Conservation (phyloP, 495 filamentous ascomycete genomes). For the Apiosordaria backusii region DNA sequence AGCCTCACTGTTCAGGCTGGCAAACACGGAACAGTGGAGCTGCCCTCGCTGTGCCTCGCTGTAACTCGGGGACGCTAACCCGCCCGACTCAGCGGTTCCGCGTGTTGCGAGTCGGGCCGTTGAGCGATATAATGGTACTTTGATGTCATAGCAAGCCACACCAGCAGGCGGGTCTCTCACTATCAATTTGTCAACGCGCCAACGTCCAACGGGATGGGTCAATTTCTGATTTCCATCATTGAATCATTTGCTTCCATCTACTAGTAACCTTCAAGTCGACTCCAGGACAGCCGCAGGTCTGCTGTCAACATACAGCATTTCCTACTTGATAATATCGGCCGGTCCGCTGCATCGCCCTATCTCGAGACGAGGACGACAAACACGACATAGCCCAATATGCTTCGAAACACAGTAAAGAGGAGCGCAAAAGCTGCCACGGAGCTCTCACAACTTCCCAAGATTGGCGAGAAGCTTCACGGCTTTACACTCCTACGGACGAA, state of each 20-base stretch:
- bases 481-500: slow-evolving; percentile 87
- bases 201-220: neutral
- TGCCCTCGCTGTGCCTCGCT: neutral
- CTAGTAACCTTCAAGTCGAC: neutral
- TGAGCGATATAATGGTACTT: slow-evolving; percentile 2
- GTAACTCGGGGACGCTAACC: slow-evolving; percentile 9
- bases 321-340: neutral
- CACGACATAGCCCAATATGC: slow-evolving; percentile 34
- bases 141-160: neutral
- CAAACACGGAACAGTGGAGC: slow-evolving; percentile 16
- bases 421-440: slow-evolving; percentile 65
- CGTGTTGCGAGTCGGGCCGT: slow-evolving; percentile 7
- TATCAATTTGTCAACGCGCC: neutral
- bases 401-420: slow-evolving; percentile 47
- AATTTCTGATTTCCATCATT: neutral
- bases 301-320: slow-evolving; percentile 5
- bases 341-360: neutral
- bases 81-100: slow-evolving; percentile 7
- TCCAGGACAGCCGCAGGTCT: slow-evolving; percentile 3
- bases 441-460: slow-evolving; percentile 64
- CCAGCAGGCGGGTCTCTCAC: neutral
- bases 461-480: slow-evolving; percentile 83
- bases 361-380: neutral
- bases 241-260: neutral
- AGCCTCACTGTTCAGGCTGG: neutral